phyloP scores from a whole-genome alignment of 495 filamentous ascomycete species.

The Podospora conica region DNA sequence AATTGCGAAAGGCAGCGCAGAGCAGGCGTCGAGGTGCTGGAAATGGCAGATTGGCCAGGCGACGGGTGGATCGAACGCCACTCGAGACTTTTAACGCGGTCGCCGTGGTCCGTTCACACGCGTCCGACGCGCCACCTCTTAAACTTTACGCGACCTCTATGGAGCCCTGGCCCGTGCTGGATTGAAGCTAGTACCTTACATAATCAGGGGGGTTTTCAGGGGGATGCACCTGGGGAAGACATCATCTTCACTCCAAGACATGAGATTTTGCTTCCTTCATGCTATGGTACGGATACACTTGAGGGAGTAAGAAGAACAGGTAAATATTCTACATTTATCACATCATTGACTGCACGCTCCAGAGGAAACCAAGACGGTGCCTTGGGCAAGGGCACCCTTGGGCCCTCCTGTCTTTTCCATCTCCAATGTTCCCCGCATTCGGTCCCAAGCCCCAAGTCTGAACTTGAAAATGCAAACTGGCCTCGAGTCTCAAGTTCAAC shows the following conservation, averaged over 20 bases:
- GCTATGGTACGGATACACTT: too few species aligned
- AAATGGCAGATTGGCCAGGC: neutral
- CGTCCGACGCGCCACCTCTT: slow-evolving; percentile 20
- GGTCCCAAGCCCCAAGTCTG: too few species aligned
- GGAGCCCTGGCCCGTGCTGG: too few species aligned
- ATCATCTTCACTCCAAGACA: neutral
- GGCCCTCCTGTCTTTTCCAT: neutral
- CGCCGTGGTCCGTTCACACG: slow-evolving; percentile 17
- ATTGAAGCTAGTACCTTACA: neutral
- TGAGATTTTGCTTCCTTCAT: neutral
- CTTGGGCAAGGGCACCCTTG: neutral
- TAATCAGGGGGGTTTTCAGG: too few species aligned
- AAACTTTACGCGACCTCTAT: neutral
- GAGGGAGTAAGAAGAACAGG: neutral
- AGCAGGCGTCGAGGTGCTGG: neutral
- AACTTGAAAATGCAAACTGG: too few species aligned
- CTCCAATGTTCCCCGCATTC: neutral
- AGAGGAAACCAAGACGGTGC: neutral
- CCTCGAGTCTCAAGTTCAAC: too few species aligned
- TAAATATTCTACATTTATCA: neutral
- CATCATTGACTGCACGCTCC: neutral
- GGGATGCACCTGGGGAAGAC: too few species aligned
- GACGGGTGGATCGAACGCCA: slow-evolving; percentile 2
- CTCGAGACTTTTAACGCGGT: slow-evolving; percentile 29
- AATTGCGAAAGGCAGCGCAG: neutral